Conservation (phyloP, 345 rosid genomes). For the Zanthoxylum bungeanum region DNA sequence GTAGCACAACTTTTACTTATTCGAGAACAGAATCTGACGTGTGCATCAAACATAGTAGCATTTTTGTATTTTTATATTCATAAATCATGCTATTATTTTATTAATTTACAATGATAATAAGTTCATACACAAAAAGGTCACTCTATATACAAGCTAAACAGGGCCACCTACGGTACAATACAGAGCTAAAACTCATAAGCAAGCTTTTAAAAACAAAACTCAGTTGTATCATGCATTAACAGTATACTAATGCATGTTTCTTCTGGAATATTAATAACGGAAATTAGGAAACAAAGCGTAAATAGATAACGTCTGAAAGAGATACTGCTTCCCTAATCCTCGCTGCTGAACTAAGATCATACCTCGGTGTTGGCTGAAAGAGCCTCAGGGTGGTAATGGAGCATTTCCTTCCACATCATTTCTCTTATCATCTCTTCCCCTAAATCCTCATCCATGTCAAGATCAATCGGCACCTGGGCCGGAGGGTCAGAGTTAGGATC, state of each 20-base stretch:
- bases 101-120: conserved; percentile 25
- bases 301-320: conserved; percentile 10
- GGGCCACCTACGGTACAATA: conserved; percentile 18
- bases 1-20: too few relatives aligned
- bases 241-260: conserved; percentile 16
- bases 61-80: too few relatives aligned
- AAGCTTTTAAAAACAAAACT: conserved; percentile 10
- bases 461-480: conserved; percentile 64
- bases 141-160: conserved; percentile 25
- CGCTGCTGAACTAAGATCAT: conserved; percentile 12
- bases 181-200: conserved; percentile 18
- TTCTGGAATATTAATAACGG: conserved; percentile 27
- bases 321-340: too few relatives aligned
- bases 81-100: too few relatives aligned
- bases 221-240: conserved; percentile 18
- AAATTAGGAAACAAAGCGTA: conserved; percentile 1
- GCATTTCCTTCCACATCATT: conserved; percentile 79
- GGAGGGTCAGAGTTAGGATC: conserved; percentile 62
- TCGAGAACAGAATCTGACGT: too few relatives aligned
- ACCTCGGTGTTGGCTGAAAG: conserved; percentile 23
- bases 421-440: conserved; percentile 72
- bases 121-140: conserved; percentile 7
- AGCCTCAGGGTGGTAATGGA: conserved; percentile 64
- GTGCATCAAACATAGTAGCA: too few relatives aligned
- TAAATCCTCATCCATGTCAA: conserved; percentile 70